phyloP scores from a whole-genome alignment of 2,329 filamentous ascomycete genomes.

The Aaosphaeria arxii region DNA sequence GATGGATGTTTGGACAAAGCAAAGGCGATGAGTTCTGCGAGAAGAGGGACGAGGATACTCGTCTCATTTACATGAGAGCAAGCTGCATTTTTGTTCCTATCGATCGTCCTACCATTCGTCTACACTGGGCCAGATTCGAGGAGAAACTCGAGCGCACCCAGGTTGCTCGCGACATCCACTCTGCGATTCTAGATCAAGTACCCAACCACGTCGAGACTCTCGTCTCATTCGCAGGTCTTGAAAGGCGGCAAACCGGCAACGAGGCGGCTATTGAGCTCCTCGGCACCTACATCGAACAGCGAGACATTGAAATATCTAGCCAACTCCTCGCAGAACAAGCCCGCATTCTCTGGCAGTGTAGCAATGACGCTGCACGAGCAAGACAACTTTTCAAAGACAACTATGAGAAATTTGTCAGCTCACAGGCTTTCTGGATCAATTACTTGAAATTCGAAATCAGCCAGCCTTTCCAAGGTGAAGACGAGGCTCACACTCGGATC shows the following conservation, averaged over 20 bases:
- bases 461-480: slow-evolving; percentile 65
- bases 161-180: slow-evolving; percentile 80
- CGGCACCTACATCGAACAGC: slow-evolving; percentile 71
- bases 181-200: slow-evolving; percentile 70
- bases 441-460: slow-evolving; percentile 88
- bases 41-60: slow-evolving; percentile 71
- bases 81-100: slow-evolving; percentile 83
- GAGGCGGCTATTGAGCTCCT: slow-evolving; percentile 83
- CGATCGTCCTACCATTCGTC: slow-evolving; percentile 74
- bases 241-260: slow-evolving; percentile 77
- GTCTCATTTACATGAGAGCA: slow-evolving; percentile 87
- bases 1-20: slow-evolving; percentile 77
- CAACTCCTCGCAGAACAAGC: slow-evolving; percentile 88
- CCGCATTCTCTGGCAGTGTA: slow-evolving; percentile 79
- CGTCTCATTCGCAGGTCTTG: slow-evolving; percentile 80
- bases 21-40: slow-evolving; percentile 50
- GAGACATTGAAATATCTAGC: slow-evolving; percentile 78
- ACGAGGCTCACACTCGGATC: slow-evolving; percentile 64
- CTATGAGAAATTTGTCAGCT: slow-evolving; percentile 79
- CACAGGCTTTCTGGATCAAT: slow-evolving; percentile 82
- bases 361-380: slow-evolving; percentile 76
- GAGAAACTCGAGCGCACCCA: slow-evolving; percentile 76
- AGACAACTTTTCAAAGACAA: slow-evolving; percentile 81
- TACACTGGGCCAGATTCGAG: slow-evolving; percentile 94
- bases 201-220: slow-evolving; percentile 86